A percentile compares a stretch with the other conserved stretches of the same genome.
These are phyloP conservation scores for Hyphopichia wangnamkhiaoensis DNA, from an alignment of 1,139 yeast genomes.

Conservation along the genomic window DNA sequence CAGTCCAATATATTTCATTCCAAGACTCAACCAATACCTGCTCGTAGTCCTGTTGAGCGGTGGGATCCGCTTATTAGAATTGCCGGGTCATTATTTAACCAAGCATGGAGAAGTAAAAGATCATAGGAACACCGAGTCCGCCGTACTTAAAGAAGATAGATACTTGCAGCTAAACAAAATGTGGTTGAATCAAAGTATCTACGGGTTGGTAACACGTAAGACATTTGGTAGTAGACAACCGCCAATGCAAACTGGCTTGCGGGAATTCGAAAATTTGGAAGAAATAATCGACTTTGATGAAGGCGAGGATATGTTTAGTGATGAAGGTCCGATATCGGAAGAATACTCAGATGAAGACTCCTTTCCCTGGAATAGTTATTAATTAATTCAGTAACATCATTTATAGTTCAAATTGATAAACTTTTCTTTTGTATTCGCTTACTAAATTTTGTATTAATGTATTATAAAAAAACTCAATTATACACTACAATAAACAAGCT, in stretches of 20 bases:
- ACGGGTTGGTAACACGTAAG: conserved; percentile 36
- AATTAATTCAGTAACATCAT: too few species aligned
- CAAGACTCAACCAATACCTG: conserved; percentile 25
- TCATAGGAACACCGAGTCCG: conserved; percentile 52
- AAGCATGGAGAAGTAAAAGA: conserved; percentile 71
- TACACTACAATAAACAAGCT: too few species aligned
- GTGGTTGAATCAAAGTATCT: conserved; percentile 60
- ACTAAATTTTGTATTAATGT: too few species aligned
- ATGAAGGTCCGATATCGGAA: too few species aligned
- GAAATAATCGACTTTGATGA: not conserved
- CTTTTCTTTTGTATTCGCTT: too few species aligned
- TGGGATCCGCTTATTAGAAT: conserved; percentile 11
- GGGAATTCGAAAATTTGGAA: not conserved
- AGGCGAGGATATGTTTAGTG: not conserved
- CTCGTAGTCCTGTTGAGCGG: not conserved
- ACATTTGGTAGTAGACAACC: conserved; percentile 25
- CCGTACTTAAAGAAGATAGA: conserved; percentile 52
- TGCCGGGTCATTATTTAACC: conserved; percentile 69
- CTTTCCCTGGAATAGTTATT: conserved; percentile 6
- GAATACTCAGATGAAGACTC: too few species aligned
- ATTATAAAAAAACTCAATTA: too few species aligned
- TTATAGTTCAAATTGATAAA: too few species aligned
- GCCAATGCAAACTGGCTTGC: not conserved
- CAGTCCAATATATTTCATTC: conserved; percentile 48
- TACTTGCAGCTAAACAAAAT: conserved; percentile 55